These are phyloP conservation scores for Withania somnifera DNA, from an alignment of 305 asterid genomes.

Conservation along the genomic window DNA sequence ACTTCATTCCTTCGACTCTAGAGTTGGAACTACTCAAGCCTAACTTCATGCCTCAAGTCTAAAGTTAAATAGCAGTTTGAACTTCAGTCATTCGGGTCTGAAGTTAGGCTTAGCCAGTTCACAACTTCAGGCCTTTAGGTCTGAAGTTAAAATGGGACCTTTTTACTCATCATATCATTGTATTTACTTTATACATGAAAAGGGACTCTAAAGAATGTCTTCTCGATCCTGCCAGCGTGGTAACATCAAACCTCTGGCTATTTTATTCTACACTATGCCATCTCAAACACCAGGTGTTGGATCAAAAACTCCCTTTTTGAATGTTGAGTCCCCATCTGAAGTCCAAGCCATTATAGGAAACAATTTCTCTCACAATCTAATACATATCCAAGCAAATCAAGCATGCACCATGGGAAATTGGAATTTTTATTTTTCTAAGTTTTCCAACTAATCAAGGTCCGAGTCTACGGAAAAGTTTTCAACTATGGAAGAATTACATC, in stretches of 20 bases:
- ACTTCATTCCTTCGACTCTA: too few species aligned
- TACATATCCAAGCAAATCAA: slow-evolving; percentile 39
- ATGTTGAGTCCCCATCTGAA: slow-evolving; percentile 67
- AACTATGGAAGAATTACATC: slow-evolving; percentile 20
- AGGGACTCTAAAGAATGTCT: too few species aligned
- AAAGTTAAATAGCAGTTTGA: too few species aligned
- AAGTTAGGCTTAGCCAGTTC: too few species aligned
- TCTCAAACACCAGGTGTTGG: slow-evolving; percentile 98
- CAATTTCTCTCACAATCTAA: slow-evolving; percentile 65
- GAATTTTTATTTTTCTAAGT: slow-evolving; percentile 35
- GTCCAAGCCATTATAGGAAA: slow-evolving; percentile 50
- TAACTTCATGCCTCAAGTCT: too few species aligned
- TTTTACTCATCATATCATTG: too few species aligned
- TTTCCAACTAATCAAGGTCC: slow-evolving; percentile 25
- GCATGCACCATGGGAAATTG: slow-evolving; percentile 60
- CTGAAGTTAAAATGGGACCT: too few species aligned
- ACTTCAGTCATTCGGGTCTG: too few species aligned
- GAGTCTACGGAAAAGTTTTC: slow-evolving; percentile 19
- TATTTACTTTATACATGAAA: too few species aligned
- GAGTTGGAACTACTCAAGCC: too few species aligned
- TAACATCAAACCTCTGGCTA: slow-evolving; percentile 74
- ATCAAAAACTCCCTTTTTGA: slow-evolving; percentile 68
- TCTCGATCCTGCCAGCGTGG: slow-evolving; percentile 78
- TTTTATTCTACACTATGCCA: slow-evolving; percentile 70
- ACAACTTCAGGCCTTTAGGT: too few species aligned